Percentiles rank a stretch among this genome's conserved stretches.
phyloP scores from a whole-genome alignment of 1,284 basidiomycete genomes.

The Trichosporon inkin region DNA sequence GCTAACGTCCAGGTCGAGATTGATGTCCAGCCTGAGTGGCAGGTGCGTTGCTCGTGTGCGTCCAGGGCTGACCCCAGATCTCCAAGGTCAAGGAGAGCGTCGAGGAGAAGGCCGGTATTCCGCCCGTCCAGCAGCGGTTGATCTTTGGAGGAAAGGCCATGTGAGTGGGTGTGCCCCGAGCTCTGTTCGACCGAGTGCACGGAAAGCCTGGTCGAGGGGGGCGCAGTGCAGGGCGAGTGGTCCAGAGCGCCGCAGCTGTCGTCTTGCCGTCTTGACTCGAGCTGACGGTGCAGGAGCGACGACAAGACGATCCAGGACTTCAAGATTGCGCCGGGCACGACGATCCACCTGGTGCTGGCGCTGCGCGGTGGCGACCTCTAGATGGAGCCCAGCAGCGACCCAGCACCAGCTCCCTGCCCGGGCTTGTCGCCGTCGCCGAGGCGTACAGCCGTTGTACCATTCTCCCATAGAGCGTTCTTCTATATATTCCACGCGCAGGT shows the following conservation, averaged over 20 bases:
- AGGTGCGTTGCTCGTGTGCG: slow-evolving; percentile 56
- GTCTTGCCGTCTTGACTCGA: no score
- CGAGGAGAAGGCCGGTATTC: slow-evolving; percentile 98
- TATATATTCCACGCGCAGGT: no score
- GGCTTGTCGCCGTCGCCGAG: no score
- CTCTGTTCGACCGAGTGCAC: no score
- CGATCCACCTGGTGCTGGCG: slow-evolving; percentile 87
- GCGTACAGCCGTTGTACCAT: no score
- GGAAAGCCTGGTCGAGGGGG: no score
- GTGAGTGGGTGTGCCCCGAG: slow-evolving; percentile 62
- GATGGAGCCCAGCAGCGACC: neutral
- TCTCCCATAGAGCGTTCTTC: no score
- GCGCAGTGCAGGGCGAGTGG: no score
- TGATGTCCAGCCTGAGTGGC: slow-evolving; percentile 88
- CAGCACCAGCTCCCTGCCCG: no score
- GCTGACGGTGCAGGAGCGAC: slow-evolving; percentile 56
- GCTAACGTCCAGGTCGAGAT: slow-evolving; percentile 60
- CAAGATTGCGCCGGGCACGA: slow-evolving; percentile 74
- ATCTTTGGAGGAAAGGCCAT: slow-evolving; percentile 94
- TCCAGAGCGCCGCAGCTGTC: neutral
- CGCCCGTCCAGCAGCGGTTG: slow-evolving; percentile 91
- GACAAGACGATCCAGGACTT: slow-evolving; percentile 82
- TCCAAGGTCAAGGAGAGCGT: slow-evolving; percentile 96
- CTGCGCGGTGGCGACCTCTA: slow-evolving; percentile 69
- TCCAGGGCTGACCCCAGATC: slow-evolving; percentile 58